Percentiles rank a stretch among this genome's conserved stretches.
These are phyloP conservation scores for Scutellaria baicalensis DNA, from an alignment of 257 asterid genomes.

Conservation along the genomic window DNA sequence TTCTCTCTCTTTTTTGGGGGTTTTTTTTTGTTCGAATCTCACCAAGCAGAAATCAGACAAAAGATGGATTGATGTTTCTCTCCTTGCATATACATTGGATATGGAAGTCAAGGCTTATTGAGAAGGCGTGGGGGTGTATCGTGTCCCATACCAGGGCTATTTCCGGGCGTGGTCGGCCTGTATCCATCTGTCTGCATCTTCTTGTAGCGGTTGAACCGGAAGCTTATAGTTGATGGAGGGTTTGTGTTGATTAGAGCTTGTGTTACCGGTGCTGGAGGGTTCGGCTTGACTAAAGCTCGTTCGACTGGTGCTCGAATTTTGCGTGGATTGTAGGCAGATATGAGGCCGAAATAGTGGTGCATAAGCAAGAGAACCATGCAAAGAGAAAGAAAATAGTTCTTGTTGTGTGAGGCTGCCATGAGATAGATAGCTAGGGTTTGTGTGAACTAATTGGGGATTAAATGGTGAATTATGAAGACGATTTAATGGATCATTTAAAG, in stretches of 20 bases:
- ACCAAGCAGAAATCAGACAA: neutral
- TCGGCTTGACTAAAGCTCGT: neutral
- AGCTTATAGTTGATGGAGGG: neutral
- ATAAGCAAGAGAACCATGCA: constrained; percentile 11
- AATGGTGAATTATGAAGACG: neutral
- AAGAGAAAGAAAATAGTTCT: constrained; percentile 3
- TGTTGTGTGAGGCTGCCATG: constrained; percentile 27
- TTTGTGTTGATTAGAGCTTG: no score
- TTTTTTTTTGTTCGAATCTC: neutral
- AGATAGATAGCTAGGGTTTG: no score
- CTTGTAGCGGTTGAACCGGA: constrained; percentile 19
- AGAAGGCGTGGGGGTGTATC: constrained; percentile 17
- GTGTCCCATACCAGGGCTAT: constrained; percentile 78
- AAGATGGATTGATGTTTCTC: no score
- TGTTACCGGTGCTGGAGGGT: neutral
- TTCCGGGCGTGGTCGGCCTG: constrained; percentile 56
- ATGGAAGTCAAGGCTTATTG: neutral
- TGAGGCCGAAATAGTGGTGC: constrained; percentile 1
- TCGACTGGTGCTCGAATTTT: constrained; percentile 13
- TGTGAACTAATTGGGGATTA: neutral
- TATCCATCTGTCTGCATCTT: constrained; percentile 26
- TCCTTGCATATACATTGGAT: neutral
- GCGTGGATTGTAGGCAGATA: neutral
- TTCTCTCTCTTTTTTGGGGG: no score
- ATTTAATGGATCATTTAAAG: no score